Evolutionary conservation across 1,139 yeast species (phyloP).

Genomic region (Yamadazyma mexicana): DNA sequence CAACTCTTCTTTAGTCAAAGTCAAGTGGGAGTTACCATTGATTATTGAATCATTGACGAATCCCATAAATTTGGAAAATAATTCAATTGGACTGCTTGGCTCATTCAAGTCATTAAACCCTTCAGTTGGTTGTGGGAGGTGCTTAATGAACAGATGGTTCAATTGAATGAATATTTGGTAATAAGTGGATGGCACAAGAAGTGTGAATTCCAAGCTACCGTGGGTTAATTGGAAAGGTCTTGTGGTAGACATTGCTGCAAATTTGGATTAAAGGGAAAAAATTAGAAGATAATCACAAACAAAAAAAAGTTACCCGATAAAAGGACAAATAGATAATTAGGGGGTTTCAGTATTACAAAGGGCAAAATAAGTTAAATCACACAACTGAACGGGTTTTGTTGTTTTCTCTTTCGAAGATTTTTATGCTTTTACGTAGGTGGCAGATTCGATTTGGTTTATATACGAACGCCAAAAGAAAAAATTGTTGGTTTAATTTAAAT

Average conservation of each 20-base stretch:
- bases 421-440: no score
- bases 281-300: not conserved
- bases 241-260: slow-evolving; percentile 22
- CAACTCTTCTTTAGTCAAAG: slow-evolving; percentile 53
- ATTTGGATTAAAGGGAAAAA: not conserved
- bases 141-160: slow-evolving; percentile 78
- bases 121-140: slow-evolving; percentile 79
- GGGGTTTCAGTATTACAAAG: no score
- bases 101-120: slow-evolving; percentile 85
- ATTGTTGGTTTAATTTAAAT: slow-evolving; percentile 2
- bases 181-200: slow-evolving; percentile 80
- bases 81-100: slow-evolving; percentile 86
- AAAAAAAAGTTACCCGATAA: no score
- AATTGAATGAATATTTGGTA: slow-evolving; percentile 84
- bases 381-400: no score
- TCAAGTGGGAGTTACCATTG: slow-evolving; percentile 51
- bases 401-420: no score
- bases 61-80: slow-evolving; percentile 81
- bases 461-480: not conserved
- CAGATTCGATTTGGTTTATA: slow-evolving; percentile 2
- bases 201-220: slow-evolving; percentile 84
- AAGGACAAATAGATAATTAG: no score
- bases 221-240: slow-evolving; percentile 80
- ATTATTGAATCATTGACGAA: slow-evolving; percentile 28
- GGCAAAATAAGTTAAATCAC: no score